Evolutionary conservation across 164 flowering plant species (phyloP), one percentile per base, ranked within the genome.

Genomic region (Saururus chinensis): DNA sequence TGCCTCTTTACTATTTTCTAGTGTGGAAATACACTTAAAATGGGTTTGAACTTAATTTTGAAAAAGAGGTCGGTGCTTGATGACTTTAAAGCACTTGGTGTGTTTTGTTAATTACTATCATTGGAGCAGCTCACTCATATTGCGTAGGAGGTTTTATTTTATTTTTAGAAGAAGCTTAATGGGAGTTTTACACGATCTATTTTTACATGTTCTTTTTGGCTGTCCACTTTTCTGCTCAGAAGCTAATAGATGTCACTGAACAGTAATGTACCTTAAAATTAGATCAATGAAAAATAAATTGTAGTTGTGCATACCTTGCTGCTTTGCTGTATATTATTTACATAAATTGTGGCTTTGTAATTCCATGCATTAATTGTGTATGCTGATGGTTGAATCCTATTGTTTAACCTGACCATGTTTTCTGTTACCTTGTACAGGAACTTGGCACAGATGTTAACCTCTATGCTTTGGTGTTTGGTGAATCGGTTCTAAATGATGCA

Each of bases 401-500:
- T 45, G 17, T 45, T 2, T 45, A 12, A 17, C 17, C 17, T 45
- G 49, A 0, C 49, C 17, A 45, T 45, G 17, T 45, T 9, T 12
- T 12, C 13, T 45, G 17, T 24, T 26, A 8, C 30, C 7, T 13
- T 30, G 26, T 23, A 42, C 42, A 62, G 64, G 64, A 95, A 75
- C 89, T 95, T 68, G 99, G 99, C 67, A 82, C 93, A 25, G 97
- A 95, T 68, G 71, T 67, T 73, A 95, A 95, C 75, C 86, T 95
- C 20, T 95, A 95, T 76, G 99, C 99, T 20, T 72, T 95, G 79
- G 99, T 95, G 59, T 95, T 95, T 80, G 99, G 99, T 40, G 99
- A 95, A 79, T 95, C 99, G 59, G 99, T 95, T 73, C 75, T 95
- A 64, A 95, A 95, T 68, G 99, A 95, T 79, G 99, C 99, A 53